Conservation (phyloP, 2,329 filamentous ascomycete species). For the Macrophomina tecta region DNA sequence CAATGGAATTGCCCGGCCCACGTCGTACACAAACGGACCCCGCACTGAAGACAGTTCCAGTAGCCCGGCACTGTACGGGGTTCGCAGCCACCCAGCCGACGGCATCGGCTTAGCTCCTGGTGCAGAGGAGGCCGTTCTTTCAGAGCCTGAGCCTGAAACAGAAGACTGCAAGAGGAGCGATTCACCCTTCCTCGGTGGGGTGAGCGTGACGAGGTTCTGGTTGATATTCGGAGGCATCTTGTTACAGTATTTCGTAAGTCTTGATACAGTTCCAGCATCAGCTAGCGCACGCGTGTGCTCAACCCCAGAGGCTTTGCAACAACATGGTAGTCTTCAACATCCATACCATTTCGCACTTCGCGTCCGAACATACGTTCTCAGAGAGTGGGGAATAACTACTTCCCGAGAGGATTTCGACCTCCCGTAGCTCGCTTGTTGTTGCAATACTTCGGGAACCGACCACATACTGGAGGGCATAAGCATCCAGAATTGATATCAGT, state of each 20-base stretch:
- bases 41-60: not conserved
- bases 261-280: not conserved
- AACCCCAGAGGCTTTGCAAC: not conserved
- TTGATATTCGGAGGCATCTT: constrained; percentile 46
- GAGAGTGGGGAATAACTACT: no score
- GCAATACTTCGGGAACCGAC: no score
- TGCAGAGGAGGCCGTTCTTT: constrained; percentile 30
- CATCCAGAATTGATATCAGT: not conserved
- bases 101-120: constrained; percentile 37
- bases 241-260: constrained; percentile 46
- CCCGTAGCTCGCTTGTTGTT: no score
- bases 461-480: not conserved
- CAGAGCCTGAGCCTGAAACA: constrained; percentile 15
- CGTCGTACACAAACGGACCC: not conserved
- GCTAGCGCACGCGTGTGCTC: not conserved
- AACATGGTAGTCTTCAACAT: not conserved
- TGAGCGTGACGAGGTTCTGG: constrained; percentile 43
- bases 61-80: not conserved
- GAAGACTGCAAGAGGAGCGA: constrained; percentile 35
- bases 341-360: no score
- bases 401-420: no score
- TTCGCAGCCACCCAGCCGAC: constrained; percentile 27
- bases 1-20: not conserved
- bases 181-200: constrained; percentile 38
- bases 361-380: no score